A percentile compares a stretch with the other conserved stretches of the same genome.
phyloP scores from a whole-genome alignment of 306 rosid genomes.

The Acacia confusa region DNA sequence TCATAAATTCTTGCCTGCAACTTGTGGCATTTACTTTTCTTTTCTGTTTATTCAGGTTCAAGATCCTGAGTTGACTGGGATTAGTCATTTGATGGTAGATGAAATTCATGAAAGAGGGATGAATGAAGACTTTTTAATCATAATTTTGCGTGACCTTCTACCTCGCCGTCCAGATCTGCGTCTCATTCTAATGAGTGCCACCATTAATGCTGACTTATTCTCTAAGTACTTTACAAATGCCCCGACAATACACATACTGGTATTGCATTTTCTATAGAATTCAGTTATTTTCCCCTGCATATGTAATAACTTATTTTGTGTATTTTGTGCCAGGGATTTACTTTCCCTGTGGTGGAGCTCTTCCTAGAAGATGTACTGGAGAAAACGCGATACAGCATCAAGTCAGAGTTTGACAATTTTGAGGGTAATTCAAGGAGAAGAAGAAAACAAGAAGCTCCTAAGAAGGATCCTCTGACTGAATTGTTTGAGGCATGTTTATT shows the following conservation, averaged over 20 bases:
- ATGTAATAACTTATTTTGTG: conserved; percentile 7
- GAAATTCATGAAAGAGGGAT: conserved; percentile 99
- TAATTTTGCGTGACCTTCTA: conserved; percentile 88
- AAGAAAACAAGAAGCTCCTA: conserved; percentile 81
- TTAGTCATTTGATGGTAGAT: conserved; percentile 93
- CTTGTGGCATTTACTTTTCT: conserved; percentile 29
- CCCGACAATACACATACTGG: conserved; percentile 83
- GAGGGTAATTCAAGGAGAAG: conserved; percentile 77
- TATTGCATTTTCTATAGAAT: conserved; percentile 38
- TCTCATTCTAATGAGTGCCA: conserved; percentile 93
- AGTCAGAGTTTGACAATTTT: conserved; percentile 70
- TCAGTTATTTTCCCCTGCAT: conserved; percentile 4
- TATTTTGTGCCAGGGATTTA: conserved; percentile 70
- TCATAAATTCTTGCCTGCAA: conserved; percentile 24
- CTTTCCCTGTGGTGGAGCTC: conserved; percentile 76
- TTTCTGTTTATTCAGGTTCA: conserved; percentile 62
- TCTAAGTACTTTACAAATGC: conserved; percentile 82
- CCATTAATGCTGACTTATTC: conserved; percentile 93
- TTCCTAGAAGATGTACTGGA: conserved; percentile 92
- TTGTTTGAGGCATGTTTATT: conserved; percentile 75
- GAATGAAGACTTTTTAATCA: conserved; percentile 89
- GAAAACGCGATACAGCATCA: conserved; percentile 71
- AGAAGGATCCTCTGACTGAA: conserved; percentile 84
- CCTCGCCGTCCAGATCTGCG: conserved; percentile 94
- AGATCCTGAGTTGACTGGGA: conserved; percentile 80